Conservation (phyloP, 2,329 filamentous ascomycete genomes). For the Aspergillus felis region DNA sequence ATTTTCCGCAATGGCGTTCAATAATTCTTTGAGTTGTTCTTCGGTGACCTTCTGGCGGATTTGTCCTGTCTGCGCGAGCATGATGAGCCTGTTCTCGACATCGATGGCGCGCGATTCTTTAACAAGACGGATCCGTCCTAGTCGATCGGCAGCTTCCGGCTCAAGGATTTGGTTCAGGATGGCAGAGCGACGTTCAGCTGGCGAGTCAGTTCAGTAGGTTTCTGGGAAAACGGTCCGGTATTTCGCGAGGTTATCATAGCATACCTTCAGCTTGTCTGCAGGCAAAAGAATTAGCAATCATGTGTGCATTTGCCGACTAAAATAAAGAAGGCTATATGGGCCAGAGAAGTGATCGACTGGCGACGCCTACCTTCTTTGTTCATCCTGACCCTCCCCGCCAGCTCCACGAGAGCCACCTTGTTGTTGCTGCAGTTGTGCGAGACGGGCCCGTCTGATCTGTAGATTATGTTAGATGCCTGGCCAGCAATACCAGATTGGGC, state of each 20-base stretch:
- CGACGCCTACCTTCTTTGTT: conserved; percentile 57
- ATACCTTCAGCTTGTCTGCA: conserved; percentile 32
- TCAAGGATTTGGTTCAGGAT: conserved; percentile 91
- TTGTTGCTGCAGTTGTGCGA: conserved; percentile 90
- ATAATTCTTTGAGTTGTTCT: conserved; percentile 84
- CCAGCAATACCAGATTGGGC: neutral
- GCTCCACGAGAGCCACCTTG: conserved; percentile 50
- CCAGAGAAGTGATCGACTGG: neutral
- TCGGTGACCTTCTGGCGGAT: conserved; percentile 84
- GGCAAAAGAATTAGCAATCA: conserved; percentile 1
- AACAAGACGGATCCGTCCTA: conserved; percentile 91
- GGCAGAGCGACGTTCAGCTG: conserved; percentile 32
- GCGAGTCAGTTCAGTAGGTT: neutral
- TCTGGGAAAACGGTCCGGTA: conserved; percentile 1
- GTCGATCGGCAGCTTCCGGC: conserved; percentile 86
- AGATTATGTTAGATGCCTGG: conserved; percentile 7
- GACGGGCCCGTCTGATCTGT: conserved; percentile 85
- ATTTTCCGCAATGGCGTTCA: conserved; percentile 78
- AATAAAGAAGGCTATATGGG: neutral
- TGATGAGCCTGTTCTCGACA: conserved; percentile 89
- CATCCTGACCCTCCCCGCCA: conserved; percentile 54
- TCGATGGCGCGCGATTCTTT: conserved; percentile 87
- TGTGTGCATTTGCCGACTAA: neutral
- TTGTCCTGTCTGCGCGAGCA: conserved; percentile 84
- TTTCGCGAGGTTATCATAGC: conserved; percentile 5